Conservation (phyloP, 441 rosid species). For the Croton laevigatus region DNA sequence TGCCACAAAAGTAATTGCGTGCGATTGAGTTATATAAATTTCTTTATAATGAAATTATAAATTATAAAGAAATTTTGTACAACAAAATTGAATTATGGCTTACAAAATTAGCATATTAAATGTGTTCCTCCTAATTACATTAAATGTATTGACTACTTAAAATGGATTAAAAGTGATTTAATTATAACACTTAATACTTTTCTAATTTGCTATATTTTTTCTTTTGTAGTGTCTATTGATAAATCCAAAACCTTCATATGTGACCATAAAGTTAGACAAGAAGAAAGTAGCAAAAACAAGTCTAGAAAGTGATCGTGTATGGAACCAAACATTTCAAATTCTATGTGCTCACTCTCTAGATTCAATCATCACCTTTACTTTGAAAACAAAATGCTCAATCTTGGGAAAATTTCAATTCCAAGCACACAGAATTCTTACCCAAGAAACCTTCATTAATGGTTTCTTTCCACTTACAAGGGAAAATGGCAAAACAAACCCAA, state of each 20-base stretch:
- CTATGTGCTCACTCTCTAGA: slow-evolving; percentile 69
- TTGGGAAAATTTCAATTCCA: slow-evolving; percentile 54
- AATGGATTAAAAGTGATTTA: not conserved
- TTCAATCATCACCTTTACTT: slow-evolving; percentile 56
- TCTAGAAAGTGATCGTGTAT: slow-evolving; percentile 56
- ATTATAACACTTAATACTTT: too few relatives aligned
- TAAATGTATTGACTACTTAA: not conserved
- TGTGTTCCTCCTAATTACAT: not conserved
- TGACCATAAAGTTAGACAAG: slow-evolving; percentile 62
- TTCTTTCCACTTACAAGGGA: slow-evolving; percentile 53
- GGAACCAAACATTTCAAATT: slow-evolving; percentile 86
- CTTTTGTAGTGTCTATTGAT: slow-evolving; percentile 45
- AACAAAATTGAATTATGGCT: too few relatives aligned
- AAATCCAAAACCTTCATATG: slow-evolving; percentile 56
- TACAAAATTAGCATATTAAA: too few relatives aligned
- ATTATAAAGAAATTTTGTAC: too few relatives aligned
- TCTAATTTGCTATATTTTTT: too few relatives aligned
- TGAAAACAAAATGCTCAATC: slow-evolving; percentile 64
- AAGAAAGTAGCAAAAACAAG: slow-evolving; percentile 69
- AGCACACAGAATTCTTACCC: slow-evolving; percentile 46
- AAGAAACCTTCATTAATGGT: slow-evolving; percentile 53
- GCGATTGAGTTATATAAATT: too few relatives aligned
- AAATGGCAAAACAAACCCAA: slow-evolving; percentile 45
- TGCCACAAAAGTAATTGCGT: too few relatives aligned
- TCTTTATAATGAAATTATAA: too few relatives aligned